These are phyloP conservation scores for Ceriops tagal DNA, from an alignment of 345 rosid genomes.

Conservation along the genomic window DNA sequence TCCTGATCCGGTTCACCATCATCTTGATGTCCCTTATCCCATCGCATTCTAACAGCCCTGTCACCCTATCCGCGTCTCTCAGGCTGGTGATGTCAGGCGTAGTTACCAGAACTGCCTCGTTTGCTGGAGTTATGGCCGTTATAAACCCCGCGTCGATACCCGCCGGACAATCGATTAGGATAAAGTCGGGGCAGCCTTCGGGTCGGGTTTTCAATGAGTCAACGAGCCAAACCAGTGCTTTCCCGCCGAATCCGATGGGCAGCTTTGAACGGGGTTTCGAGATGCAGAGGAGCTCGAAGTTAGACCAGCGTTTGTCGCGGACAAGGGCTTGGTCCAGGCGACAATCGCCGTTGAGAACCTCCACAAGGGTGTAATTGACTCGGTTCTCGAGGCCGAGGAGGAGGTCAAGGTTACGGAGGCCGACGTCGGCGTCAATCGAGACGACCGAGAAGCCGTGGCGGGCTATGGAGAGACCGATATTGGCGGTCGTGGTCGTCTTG, in stretches of 20 bases:
- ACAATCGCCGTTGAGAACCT: conserved; percentile 89
- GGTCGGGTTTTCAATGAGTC: conserved; percentile 66
- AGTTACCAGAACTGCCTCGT: conserved; percentile 81
- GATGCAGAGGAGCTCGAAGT: conserved; percentile 85
- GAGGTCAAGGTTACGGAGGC: conserved; percentile 93
- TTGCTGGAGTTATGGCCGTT: conserved; percentile 94
- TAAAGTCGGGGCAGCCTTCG: conserved; percentile 80
- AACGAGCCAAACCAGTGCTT: conserved; percentile 85
- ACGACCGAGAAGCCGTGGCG: conserved; percentile 93
- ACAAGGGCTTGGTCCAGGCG: conserved; percentile 94
- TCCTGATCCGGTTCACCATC: conserved; percentile 89
- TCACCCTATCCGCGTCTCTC: conserved; percentile 86
- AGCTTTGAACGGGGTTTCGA: conserved; percentile 93
- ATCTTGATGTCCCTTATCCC: conserved; percentile 91
- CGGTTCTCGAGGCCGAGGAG: conserved; percentile 91
- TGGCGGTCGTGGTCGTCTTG: conserved; percentile 95
- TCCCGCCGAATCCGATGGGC: conserved; percentile 89
- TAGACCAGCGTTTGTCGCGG: conserved; percentile 93
- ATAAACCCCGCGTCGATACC: conserved; percentile 99
- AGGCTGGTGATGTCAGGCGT: conserved; percentile 90
- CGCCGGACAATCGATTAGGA: conserved; percentile 84
- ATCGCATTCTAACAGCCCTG: conserved; percentile 81
- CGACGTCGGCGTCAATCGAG: conserved; percentile 88
- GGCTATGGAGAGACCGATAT: conserved; percentile 94
- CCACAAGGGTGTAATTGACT: conserved; percentile 86